Percentiles rank a stretch among this genome's conserved stretches.
These are phyloP conservation scores for Tricholoma hemisulphureum DNA, from an alignment of 768 basidiomycete species.

Conservation along the genomic window DNA sequence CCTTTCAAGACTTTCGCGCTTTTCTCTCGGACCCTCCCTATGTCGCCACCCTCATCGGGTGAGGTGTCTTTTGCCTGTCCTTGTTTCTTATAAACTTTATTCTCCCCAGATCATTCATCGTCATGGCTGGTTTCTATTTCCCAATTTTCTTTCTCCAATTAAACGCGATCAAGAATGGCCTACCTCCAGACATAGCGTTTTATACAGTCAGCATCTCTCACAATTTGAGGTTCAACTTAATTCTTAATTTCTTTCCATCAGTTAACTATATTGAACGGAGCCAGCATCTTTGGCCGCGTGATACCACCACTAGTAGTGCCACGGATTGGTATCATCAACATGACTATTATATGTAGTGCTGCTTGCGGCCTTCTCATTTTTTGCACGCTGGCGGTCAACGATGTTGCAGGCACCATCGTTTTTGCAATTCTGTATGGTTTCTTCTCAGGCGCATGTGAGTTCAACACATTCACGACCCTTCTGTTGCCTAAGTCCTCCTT, in stretches of 20 bases:
- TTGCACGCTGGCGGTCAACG: constrained; percentile 33
- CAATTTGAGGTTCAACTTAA: constrained; percentile 17
- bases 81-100: not conserved
- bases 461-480: not conserved
- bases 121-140: constrained; percentile 42
- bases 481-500: constrained; percentile 3
- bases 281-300: constrained; percentile 39
- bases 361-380: constrained; percentile 34
- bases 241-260: constrained; percentile 22
- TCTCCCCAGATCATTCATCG: constrained; percentile 30
- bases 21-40: constrained; percentile 47
- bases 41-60: constrained; percentile 40
- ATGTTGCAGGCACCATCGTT: constrained; percentile 27
- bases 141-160: constrained; percentile 62
- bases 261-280: constrained; percentile 54
- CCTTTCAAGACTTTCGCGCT: constrained; percentile 23
- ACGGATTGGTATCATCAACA: constrained; percentile 25
- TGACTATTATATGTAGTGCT: constrained; percentile 30
- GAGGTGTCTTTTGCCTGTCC: not conserved
- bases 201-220: constrained; percentile 45
- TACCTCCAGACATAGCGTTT: constrained; percentile 47
- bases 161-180: constrained; percentile 46
- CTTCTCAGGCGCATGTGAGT: constrained; percentile 40
- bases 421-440: constrained; percentile 42
- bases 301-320: constrained; percentile 35